Evolutionary conservation across 805 yeast genomes (phyloP).

Genomic region (Pichia heedii): DNA sequence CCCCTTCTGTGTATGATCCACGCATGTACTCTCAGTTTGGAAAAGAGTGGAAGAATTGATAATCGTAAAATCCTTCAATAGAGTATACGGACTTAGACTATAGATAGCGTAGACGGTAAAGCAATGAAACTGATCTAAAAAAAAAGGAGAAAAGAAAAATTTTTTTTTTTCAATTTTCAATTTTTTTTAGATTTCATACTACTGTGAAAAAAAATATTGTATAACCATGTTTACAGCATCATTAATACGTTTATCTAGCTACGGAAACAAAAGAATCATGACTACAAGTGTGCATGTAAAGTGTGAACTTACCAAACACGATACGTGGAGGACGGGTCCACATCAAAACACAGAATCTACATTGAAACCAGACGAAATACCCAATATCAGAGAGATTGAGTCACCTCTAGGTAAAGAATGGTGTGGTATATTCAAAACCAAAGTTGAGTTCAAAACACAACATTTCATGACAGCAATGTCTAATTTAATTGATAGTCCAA

Average conservation of each 20-base stretch:
- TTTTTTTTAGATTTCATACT: no score
- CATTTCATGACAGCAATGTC: constrained; percentile 73
- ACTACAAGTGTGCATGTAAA: background rate
- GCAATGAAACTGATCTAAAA: no score
- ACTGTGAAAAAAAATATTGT: no score
- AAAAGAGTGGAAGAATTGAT: constrained; percentile 9
- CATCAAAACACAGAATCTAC: constrained; percentile 8
- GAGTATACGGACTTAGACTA: no score
- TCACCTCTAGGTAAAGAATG: constrained; percentile 52
- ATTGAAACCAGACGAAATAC: constrained; percentile 25
- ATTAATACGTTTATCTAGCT: background rate
- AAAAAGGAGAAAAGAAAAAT: no score
- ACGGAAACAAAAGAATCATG: background rate
- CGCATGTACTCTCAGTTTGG: constrained; percentile 33
- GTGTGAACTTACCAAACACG: constrained; percentile 11
- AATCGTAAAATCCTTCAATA: no score
- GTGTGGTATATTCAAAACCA: constrained; percentile 47
- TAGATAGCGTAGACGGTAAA: no score
- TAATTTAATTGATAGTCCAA: constrained; percentile 73
- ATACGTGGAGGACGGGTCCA: constrained; percentile 12
- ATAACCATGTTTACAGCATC: no score
- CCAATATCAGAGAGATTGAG: constrained; percentile 29
- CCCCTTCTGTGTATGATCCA: constrained; percentile 44
- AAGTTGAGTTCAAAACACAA: constrained; percentile 38
- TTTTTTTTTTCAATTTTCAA: no score